Base-by-base conservation (phyloP, 2,329 filamentous ascomycete genomes). In the Stachybotrys elegans region DNA sequence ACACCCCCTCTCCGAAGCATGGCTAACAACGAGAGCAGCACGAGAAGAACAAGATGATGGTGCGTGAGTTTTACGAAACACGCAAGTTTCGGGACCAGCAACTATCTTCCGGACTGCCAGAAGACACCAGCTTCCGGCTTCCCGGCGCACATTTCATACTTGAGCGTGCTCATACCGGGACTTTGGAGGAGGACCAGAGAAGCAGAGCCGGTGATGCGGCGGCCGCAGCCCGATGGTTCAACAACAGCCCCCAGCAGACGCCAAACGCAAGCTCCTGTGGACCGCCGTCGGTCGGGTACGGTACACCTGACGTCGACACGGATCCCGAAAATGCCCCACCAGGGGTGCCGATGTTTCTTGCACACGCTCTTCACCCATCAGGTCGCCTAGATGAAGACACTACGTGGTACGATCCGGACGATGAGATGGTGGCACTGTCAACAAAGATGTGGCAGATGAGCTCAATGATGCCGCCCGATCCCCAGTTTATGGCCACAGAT, bases 61-160 rank as follows among this genome's bases (percentile, higher is more conserved):
- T 63, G 6, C 55, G 57, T 20, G 55, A 62, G n/a, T 63, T 62
- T 42, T 56, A 62, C 46, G 57, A 48, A 39, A 60, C 56, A n/a
- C 49, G 53, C 22, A 56, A 52, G 35, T 52, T 58, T n/a, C 50
- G 51, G 21, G 58, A 60, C 21, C 23, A 20, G 3, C 19, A 21
- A 40, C 21, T 20, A 8, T 40, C 27, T 16, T 16, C 37, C 17
- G 37, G 37, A 4, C 37, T 22, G 6, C 19, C n/a, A 8, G 37
- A 21, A 11, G 16, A 22, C 22, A 25, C 20, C 23, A 45, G 47
- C 16, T 46, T 46, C 6, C 50, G 51, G 8, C 45, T 58, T 5
- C 52, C 55, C 4, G 55, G 57, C 3, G 52, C 58, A 4, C 54
- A 58, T 16, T 50, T 52, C 19, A 53, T 62, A 16, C 51, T 61